Evolutionary conservation across 257 asterid genomes (phyloP).

Genomic region (Scutellaria galericulata): DNA sequence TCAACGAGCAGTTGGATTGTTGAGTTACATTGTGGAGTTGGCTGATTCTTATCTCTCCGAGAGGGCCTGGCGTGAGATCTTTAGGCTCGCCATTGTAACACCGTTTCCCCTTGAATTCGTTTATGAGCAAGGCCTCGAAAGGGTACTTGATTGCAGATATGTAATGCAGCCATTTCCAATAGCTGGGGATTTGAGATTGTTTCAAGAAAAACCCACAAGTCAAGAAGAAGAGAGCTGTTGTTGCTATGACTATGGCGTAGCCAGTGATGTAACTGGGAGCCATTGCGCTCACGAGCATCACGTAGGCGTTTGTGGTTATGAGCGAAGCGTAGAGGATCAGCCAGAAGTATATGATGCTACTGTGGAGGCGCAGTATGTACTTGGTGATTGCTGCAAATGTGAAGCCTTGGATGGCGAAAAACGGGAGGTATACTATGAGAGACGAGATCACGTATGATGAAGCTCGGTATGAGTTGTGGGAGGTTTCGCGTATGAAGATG

Average conservation of each 20-base stretch:
- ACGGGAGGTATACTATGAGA: constrained; percentile 84
- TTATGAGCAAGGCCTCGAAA: constrained; percentile 78
- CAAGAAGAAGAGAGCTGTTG: constrained; percentile 88
- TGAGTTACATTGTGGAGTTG: constrained; percentile 51
- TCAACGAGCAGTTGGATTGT: constrained; percentile 52
- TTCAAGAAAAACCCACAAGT: constrained; percentile 90
- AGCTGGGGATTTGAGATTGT: constrained; percentile 62
- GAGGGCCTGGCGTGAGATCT: constrained; percentile 85
- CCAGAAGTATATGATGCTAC: constrained; percentile 65
- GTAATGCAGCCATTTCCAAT: constrained; percentile 87
- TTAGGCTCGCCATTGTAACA: constrained; percentile 56
- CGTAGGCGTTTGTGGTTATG: constrained; percentile 85
- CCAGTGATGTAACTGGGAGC: constrained; percentile 91
- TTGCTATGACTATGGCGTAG: constrained; percentile 85
- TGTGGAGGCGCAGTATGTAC: constrained; percentile 54
- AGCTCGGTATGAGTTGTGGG: constrained; percentile 83
- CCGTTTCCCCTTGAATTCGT: constrained; percentile 67
- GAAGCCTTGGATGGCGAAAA: constrained; percentile 78
- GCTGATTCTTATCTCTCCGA: constrained; percentile 70
- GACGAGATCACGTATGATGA: constrained; percentile 85
- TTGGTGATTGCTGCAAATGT: constrained; percentile 72
- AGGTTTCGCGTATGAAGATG: constrained; percentile 87
- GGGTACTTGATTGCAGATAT: constrained; percentile 92
- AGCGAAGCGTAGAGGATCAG: constrained; percentile 76
- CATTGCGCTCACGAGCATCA: constrained; percentile 84